phyloP scores from a whole-genome alignment of 2,329 filamentous ascomycete genomes.

The Penicillium sp. region DNA sequence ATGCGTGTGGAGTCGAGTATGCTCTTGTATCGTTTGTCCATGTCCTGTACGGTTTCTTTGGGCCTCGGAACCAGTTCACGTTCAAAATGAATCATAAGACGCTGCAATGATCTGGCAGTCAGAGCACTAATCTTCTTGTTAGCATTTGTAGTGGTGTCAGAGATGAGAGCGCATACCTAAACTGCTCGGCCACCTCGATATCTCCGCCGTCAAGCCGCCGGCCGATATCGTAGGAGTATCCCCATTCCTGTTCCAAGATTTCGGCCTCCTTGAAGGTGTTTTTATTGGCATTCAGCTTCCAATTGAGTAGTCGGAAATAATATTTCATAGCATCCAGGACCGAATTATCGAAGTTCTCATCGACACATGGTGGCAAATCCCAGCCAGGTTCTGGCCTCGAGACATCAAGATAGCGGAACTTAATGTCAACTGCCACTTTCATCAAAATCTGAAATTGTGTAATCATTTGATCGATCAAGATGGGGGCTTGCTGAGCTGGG shows the following conservation, averaged over 20 bases:
- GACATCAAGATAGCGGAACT: constrained; percentile 80
- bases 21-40: constrained; percentile 96
- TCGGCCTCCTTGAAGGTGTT: constrained; percentile 99
- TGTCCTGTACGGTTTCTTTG: constrained; percentile 79
- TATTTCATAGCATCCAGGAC: constrained; percentile 92
- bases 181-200: constrained; percentile 96
- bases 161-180: constrained; percentile 55
- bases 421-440: constrained; percentile 87
- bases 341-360: constrained; percentile 90
- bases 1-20: constrained; percentile 94
- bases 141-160: constrained; percentile 17
- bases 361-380: constrained; percentile 93
- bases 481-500: constrained; percentile 81
- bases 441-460: constrained; percentile 91
- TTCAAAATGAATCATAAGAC: constrained; percentile 88
- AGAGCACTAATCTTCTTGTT: constrained; percentile 58
- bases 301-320: constrained; percentile 98
- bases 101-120: constrained; percentile 86
- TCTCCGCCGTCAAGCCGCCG: constrained; percentile 89
- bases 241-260: constrained; percentile 96
- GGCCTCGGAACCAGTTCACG: constrained; percentile 80
- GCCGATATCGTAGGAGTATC: constrained; percentile 91
- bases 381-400: constrained; percentile 86
- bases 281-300: constrained; percentile 95
- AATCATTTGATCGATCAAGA: constrained; percentile 98